Base-by-base conservation (phyloP, 2,329 filamentous ascomycete genomes). In the Neopestalotiopsis sp. region DNA sequence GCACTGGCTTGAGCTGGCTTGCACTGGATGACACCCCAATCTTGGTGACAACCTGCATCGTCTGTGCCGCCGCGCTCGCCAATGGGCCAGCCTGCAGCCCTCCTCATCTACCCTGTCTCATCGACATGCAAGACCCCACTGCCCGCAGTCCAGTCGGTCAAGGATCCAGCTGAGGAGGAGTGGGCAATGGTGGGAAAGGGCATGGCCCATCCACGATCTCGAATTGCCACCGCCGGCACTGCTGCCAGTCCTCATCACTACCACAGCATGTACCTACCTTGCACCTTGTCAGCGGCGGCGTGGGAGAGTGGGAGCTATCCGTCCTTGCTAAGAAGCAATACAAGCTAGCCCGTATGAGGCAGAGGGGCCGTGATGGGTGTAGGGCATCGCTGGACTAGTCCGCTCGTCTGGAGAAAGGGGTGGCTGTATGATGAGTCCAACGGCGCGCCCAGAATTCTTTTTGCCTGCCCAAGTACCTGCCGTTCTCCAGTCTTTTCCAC, bases 111-210 rank as follows among this genome's bases (percentile, higher is more conserved):
- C 20, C 34, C n/a, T 45, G 28, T 60, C 17, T 14, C 59, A 34
- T 62, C 32, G 28, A 62, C 32, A 40, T 62, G 30, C 30, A 62
- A 62, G 45, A 67, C 65, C 63, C 65, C 65, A 67, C 56, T 59
- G 56, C 20, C 57, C 30, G 57, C n/a, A 34, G 24, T 20, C 64
- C 30, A 66, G 64, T 67, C 56, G 65, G 65, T 67, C 65, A 67
- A 67, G 65, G 65, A 67, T 67, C 38, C 38, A 32, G 65, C 65
- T 34, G 65, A 67, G 65, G 59, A 40, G 30, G 34, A 10, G 34
- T 38, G 34, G 34, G 34, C 6, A 10, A 38, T 6, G 34, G 34
- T 6, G 34, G 10, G 34, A 38, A 10, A 38, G 34, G 34, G 34
- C 34, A 38, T 62, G 30, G 59, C 59, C 20, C 63, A 28, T 66